Evolutionary conservation across 176 grass and related monocot species (phyloP).

Genomic region (Lolium multiflorum): DNA sequence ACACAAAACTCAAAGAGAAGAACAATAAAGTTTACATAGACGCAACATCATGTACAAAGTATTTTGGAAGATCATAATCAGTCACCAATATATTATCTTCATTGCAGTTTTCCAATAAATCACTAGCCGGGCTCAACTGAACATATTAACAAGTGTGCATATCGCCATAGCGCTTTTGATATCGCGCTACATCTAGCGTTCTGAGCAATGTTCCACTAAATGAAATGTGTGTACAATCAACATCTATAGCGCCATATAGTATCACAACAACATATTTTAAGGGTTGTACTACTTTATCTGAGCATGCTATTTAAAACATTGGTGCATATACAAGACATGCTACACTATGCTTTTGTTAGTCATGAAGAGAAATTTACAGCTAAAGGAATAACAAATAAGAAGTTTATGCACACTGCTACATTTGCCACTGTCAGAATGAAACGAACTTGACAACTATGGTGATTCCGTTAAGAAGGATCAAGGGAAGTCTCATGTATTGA

Average conservation of each 20-base stretch:
- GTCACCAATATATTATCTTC: neutral
- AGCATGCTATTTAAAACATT: too few relatives aligned
- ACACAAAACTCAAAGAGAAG: neutral
- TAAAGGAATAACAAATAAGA: neutral
- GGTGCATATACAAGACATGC: neutral
- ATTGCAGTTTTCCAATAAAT: neutral
- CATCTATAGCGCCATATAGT: too few relatives aligned
- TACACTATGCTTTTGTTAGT: neutral
- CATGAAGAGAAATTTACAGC: neutral
- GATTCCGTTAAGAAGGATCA: slow-evolving; percentile 61
- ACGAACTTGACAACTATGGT: slow-evolving; percentile 58
- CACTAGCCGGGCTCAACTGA: neutral
- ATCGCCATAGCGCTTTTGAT: neutral
- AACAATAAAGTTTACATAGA: neutral
- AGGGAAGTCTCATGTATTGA: slow-evolving; percentile 55
- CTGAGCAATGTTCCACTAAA: too few relatives aligned
- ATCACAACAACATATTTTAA: too few relatives aligned
- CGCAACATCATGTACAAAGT: neutral
- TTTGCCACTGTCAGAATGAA: slow-evolving; percentile 23
- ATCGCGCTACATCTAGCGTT: too few relatives aligned
- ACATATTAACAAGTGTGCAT: neutral
- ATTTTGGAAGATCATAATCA: neutral
- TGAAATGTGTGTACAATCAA: too few relatives aligned
- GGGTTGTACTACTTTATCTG: too few relatives aligned
- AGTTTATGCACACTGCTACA: neutral